Base-by-base conservation (phyloP, 495 filamentous ascomycete genomes). In the Aspergillus bridgeri region DNA sequence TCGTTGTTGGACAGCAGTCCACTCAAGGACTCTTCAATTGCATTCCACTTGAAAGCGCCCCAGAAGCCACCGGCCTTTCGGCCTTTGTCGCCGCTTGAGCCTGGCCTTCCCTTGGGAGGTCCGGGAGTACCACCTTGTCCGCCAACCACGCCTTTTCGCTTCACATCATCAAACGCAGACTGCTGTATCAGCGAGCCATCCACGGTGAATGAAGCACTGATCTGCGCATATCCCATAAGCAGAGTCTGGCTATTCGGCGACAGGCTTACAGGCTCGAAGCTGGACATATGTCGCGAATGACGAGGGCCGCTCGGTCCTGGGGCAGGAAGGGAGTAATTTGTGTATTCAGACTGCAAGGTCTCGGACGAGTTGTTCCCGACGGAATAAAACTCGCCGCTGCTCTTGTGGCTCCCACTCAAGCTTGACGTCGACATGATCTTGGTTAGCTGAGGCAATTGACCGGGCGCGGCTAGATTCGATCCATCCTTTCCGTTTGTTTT, bases 181-280 rank as follows among this genome's bases (percentile, higher is more conserved):
- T 94, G 86, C 60, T 96, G 91, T 53, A 98, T 83, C 33, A 98
- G 75, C 6, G 95, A 96, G 0, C 92, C 91, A 69, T 98, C 94
- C 6, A 98, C 73, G 0, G 86, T 91, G 60, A 98, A 98, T 0
- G 89, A 89, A 18, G 95, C 94, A 64, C 88, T 86, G n/a, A 97
- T 83, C 68, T 98, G 93, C 5, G 88, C 95, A 74, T 96, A 98
- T 9, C 92, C 94, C 94, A 98, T 98, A 85, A 98, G 92, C 52
- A 98, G 72, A 17, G 88, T 83, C 73, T 98, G 91, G 48, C 82
- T 64, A 75, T 86, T 59, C 59, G 59, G 60, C 73, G 75, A 65
- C 20, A 78, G 73, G 47, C 65, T 71, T 47, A 69, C 73, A 6
- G 75, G 64, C 3, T 75, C 73, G 19, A 88, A 64, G 60, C 75